These are phyloP conservation scores for Astragalus glycyphyllos DNA, from an alignment of 306 rosid genomes.

Conservation along the genomic window DNA sequence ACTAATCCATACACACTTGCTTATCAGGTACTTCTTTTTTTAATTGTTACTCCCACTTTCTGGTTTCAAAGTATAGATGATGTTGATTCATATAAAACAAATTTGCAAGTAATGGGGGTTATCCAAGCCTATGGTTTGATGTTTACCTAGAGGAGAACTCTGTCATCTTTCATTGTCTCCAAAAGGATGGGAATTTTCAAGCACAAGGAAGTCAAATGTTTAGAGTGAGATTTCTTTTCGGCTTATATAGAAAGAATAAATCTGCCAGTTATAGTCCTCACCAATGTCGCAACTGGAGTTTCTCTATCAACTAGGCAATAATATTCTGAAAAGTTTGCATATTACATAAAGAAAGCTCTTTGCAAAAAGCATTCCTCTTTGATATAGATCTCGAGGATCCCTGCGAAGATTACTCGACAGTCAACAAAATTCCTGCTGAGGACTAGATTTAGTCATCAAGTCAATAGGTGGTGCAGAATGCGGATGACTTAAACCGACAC, in stretches of 20 bases:
- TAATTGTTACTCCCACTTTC: constrained; percentile 14
- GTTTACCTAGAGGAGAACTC: constrained; percentile 1
- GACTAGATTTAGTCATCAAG: constrained; percentile 24
- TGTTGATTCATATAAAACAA: constrained; percentile 19
- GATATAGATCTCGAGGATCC: constrained; percentile 12
- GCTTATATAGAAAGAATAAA: background rate
- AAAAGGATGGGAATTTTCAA: constrained; percentile 21
- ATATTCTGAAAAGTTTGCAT: constrained; percentile 3
- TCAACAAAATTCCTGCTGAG: constrained; percentile 6
- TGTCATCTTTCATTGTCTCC: background rate
- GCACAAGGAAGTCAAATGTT: constrained; percentile 1
- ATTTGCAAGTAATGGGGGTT: background rate
- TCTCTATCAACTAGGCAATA: constrained; percentile 28
- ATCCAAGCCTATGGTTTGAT: constrained; percentile 1
- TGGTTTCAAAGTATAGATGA: constrained; percentile 24
- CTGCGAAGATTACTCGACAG: background rate
- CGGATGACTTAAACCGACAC: constrained; percentile 7
- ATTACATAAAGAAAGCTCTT: constrained; percentile 33
- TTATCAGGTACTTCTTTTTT: constrained; percentile 68
- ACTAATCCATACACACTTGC: constrained; percentile 85
- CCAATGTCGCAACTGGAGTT: constrained; percentile 16
- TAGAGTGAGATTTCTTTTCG: constrained; percentile 23
- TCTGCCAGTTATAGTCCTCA: constrained; percentile 19
- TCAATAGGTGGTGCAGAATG: background rate
- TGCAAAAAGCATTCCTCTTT: constrained; percentile 18